These are phyloP conservation scores for Paraconiothyrium brasiliense DNA, from an alignment of 2,329 filamentous ascomycete genomes.

Conservation along the genomic window DNA sequence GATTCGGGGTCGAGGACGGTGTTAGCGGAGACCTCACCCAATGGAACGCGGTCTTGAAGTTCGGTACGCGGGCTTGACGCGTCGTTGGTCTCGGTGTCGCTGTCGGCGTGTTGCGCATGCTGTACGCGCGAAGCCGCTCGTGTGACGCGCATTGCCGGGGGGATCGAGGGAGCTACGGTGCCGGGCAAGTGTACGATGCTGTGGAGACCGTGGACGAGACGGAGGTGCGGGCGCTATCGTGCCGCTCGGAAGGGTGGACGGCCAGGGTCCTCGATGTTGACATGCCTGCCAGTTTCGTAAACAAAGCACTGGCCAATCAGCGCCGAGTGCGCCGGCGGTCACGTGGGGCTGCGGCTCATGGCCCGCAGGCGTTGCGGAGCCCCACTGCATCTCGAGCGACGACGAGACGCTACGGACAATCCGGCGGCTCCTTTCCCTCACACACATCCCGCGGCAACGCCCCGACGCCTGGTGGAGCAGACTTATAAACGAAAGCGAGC, in stretches of 20 bases:
- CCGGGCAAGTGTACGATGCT: neutral
- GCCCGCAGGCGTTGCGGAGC: slow-evolving; percentile 6
- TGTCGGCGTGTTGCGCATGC: slow-evolving; percentile 47
- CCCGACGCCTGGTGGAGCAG: too few species aligned
- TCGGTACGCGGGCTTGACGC: slow-evolving; percentile 32
- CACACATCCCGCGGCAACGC: neutral
- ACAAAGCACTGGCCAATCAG: slow-evolving; percentile 7
- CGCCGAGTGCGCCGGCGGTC: neutral
- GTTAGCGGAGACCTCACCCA: slow-evolving; percentile 54
- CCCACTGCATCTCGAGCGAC: slow-evolving; percentile 3
- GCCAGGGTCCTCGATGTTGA: neutral
- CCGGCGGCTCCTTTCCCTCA: neutral
- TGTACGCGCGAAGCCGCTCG: slow-evolving; percentile 54
- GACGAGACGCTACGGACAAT: neutral
- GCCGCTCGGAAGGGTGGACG: neutral
- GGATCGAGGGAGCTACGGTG: neutral
- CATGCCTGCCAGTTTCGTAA: slow-evolving; percentile 3
- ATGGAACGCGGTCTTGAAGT: slow-evolving; percentile 44
- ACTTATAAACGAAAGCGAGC: neutral
- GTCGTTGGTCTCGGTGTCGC: slow-evolving; percentile 43
- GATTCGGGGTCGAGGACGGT: slow-evolving; percentile 29
- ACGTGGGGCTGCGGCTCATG: neutral
- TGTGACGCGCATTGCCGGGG: slow-evolving; percentile 53
- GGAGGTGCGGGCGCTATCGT: slow-evolving; percentile 9
- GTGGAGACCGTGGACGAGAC: slow-evolving; percentile 17